phyloP scores from a whole-genome alignment of 2,329 filamentous ascomycete species.

The Clarireedia homoeocarpa region DNA sequence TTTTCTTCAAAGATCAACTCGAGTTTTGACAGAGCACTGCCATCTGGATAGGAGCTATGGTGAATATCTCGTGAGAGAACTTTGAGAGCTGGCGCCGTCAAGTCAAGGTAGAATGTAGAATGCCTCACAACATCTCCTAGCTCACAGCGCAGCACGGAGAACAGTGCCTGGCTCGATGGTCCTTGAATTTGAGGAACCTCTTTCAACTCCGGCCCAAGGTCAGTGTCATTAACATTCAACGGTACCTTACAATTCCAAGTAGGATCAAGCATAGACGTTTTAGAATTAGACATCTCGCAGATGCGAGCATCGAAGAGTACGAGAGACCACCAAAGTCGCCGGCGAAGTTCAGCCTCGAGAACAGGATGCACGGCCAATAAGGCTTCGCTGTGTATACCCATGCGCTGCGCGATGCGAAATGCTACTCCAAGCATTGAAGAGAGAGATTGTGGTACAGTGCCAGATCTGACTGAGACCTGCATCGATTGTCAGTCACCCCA shows the following conservation, averaged over 20 bases:
- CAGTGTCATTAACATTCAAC: conserved; percentile 54
- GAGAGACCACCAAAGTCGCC: conserved; percentile 67
- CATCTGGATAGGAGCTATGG: conserved; percentile 5
- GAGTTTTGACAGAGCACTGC: conserved; percentile 21
- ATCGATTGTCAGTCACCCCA: conserved; percentile 11
- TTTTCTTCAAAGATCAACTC: conserved; percentile 35
- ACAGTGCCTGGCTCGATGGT: conserved; percentile 53
- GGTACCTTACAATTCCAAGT: conserved; percentile 49
- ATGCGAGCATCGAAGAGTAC: conserved; percentile 61
- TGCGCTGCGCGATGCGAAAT: conserved; percentile 58
- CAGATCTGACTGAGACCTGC: conserved; percentile 21
- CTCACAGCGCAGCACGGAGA: conserved; percentile 48
- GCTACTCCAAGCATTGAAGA: conserved; percentile 58
- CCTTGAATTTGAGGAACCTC: conserved; percentile 41
- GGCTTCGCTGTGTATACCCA: conserved; percentile 61
- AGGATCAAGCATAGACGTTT: conserved; percentile 30
- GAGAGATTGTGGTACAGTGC: conserved; percentile 50
- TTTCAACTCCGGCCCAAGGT: conserved; percentile 49
- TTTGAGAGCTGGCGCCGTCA: conserved; percentile 17
- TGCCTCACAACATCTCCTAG: conserved; percentile 38
- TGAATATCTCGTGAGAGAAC: conserved; percentile 14
- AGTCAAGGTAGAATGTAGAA: conserved; percentile 20
- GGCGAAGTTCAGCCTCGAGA: conserved; percentile 64
- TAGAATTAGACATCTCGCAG: conserved; percentile 54
- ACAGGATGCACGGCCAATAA: conserved; percentile 35